Evolutionary conservation across 148 eudicot species (phyloP).

Genomic region (Oxyria digyna): DNA sequence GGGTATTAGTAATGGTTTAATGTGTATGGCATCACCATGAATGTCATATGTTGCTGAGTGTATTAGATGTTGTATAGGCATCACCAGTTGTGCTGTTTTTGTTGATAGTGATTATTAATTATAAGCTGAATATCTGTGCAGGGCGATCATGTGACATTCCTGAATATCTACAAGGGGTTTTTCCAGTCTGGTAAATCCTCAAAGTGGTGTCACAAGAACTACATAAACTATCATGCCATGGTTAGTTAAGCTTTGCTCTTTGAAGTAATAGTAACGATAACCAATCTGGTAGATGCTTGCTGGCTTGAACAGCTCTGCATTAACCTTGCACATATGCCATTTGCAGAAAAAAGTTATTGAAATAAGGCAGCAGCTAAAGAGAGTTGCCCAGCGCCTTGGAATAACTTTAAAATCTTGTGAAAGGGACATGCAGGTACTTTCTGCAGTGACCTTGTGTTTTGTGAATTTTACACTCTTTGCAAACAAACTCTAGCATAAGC

Average conservation of each 20-base stretch:
- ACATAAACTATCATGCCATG: conserved; percentile 91
- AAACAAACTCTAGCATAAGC: neutral
- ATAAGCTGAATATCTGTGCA: conserved; percentile 21
- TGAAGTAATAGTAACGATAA: neutral
- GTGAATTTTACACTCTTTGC: neutral
- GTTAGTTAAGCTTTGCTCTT: conserved; percentile 25
- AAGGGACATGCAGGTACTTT: conserved; percentile 61
- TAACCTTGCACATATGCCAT: conserved; percentile 6
- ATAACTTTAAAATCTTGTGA: conserved; percentile 71
- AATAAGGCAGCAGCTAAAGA: conserved; percentile 77
- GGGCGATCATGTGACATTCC: conserved; percentile 97
- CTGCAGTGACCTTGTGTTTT: neutral
- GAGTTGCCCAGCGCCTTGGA: conserved; percentile 65
- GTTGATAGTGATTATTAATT: neutral
- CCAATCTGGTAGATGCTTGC: neutral
- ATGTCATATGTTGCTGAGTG: neutral
- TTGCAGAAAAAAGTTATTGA: conserved; percentile 81
- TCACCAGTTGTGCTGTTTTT: neutral
- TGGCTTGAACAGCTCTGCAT: neutral
- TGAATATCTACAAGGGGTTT: conserved; percentile 91
- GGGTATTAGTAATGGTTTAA: neutral
- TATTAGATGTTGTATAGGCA: neutral
- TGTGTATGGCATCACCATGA: neutral
- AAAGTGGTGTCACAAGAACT: conserved; percentile 91
- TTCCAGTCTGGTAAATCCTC: conserved; percentile 78